phyloP scores from a whole-genome alignment of 1,139 yeast genomes.

The Debaryomyces subglobosus region DNA sequence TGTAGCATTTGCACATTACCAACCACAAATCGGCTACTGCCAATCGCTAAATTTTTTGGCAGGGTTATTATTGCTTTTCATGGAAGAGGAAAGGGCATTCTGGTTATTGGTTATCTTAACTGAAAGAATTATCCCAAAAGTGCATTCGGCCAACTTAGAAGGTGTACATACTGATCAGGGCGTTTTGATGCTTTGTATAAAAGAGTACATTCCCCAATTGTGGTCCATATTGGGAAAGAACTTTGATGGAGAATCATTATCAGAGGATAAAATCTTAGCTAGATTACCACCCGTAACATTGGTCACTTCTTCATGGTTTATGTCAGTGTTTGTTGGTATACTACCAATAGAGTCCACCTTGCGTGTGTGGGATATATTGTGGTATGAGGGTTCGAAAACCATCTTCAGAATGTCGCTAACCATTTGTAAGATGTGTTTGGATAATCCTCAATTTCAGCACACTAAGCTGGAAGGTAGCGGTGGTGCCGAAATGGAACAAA shows the following conservation, averaged over 20 bases:
- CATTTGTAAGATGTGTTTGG: constrained; percentile 77
- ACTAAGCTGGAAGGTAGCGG: constrained; percentile 18
- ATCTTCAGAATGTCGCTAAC: constrained; percentile 83
- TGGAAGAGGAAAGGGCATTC: constrained; percentile 87
- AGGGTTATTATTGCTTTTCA: constrained; percentile 75
- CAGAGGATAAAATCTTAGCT: constrained; percentile 65
- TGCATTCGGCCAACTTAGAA: constrained; percentile 86
- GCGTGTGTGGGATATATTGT: constrained; percentile 92
- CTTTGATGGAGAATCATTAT: constrained; percentile 45
- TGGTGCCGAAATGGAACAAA: constrained; percentile 58
- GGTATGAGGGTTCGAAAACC: constrained; percentile 89
- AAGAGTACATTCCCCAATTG: constrained; percentile 79
- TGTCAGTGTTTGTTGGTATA: constrained; percentile 89
- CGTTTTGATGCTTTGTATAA: constrained; percentile 81
- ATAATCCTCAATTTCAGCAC: constrained; percentile 46
- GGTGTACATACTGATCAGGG: constrained; percentile 97
- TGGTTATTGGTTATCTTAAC: constrained; percentile 96
- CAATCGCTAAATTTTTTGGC: constrained; percentile 92
- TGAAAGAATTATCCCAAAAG: constrained; percentile 83
- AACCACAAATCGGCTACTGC: constrained; percentile 92
- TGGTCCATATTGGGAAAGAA: constrained; percentile 61
- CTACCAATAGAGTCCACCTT: constrained; percentile 86
- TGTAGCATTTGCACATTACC: constrained; percentile 81
- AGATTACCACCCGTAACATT: constrained; percentile 88
- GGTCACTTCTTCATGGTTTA: constrained; percentile 97